Conservation (phyloP, 176 grass and related monocot genomes). For the Stipa capillata region DNA sequence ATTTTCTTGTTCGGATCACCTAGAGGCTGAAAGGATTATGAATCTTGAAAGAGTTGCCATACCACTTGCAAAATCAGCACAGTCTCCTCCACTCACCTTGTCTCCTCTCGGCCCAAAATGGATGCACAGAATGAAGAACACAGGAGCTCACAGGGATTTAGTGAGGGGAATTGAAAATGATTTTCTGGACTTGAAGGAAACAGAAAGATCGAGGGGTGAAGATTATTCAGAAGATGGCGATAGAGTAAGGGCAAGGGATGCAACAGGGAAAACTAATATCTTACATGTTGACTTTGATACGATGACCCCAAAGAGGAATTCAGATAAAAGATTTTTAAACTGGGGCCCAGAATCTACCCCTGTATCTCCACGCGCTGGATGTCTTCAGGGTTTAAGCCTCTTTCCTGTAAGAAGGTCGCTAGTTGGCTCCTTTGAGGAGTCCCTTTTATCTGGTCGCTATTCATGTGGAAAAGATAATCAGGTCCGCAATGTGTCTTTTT, state of each 20-base stretch:
- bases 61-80: slow-evolving; percentile 36
- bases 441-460: slow-evolving; percentile 88
- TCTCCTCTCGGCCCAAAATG: slow-evolving; percentile 92
- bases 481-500: slow-evolving; percentile 28
- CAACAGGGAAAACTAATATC: slow-evolving; percentile 26
- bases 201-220: slow-evolving; percentile 24
- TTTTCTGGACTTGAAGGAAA: slow-evolving; percentile 30
- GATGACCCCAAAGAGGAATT: slow-evolving; percentile 33
- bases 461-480: slow-evolving; percentile 78
- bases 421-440: slow-evolving; percentile 96
- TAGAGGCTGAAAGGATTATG: slow-evolving; percentile 22
- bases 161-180: slow-evolving; percentile 43
- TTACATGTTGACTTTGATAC: slow-evolving; percentile 52
- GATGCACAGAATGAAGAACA: slow-evolving; percentile 49
- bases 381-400: slow-evolving; percentile 31
- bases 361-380: slow-evolving; percentile 22
- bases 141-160: slow-evolving; percentile 28
- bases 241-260: slow-evolving; percentile 11
- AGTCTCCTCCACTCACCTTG: slow-evolving; percentile 58
- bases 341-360: slow-evolving; percentile 23
- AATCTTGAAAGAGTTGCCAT: slow-evolving; percentile 16
- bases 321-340: slow-evolving; percentile 6
- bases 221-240: slow-evolving; percentile 29
- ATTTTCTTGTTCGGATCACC: slow-evolving; percentile 28
- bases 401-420: slow-evolving; percentile 64